Base-by-base conservation (phyloP, 192 early-diverging fungal species). In the Coemansia sp. region DNA sequence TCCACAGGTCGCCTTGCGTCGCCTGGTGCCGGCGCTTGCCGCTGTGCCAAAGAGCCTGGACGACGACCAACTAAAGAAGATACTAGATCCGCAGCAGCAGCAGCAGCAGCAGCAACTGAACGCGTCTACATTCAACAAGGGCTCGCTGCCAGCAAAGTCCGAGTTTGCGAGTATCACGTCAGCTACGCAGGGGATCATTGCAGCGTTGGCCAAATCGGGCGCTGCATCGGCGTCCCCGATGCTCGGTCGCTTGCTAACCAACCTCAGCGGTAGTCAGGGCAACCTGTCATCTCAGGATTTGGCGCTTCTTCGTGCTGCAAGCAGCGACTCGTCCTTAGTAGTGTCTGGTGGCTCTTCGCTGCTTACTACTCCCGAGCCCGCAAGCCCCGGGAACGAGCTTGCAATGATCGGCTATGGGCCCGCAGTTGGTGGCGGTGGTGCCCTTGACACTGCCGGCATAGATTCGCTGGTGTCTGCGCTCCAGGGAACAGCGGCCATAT, bases 31-130 rank as follows among this genome's bases (percentile, higher is more conserved):
- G 20, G 80, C 80, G 9, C 73, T 82, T 19, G 67, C 80, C 17
- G 71, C 69, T 4, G 71, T 77, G 64, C 80, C 80, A 22, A 82
- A 77, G 74, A 82, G 70, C 49, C 55, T 77, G 14, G 80, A 82
- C 69, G 80, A 82, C 59, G 80, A 82, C 59, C 80, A 82, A 65
- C 62, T 82, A 19, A 82, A 82, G 49, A 76, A 82, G 68, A 70
- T 76, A 13, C 53, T 77, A 2, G 80, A 82, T 46, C 68, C 66
- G 23, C 80, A 82, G 57, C 68, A 71, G 4, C 64, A 64, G 22
- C 58, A 54, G 56, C 55, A 40, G 41, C 55, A 7, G 17, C 65
- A 19, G 57, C 25, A 50, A 11, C 49, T 52, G 9, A 25, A 25
- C 49, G 23, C 22, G 13, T 29, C 49, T 22, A 1, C 19, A 8